A percentile compares a stretch with the other conserved stretches of the same genome.
phyloP scores from a whole-genome alignment of 2,329 filamentous ascomycete genomes.

The Cordyceps cicadae region DNA sequence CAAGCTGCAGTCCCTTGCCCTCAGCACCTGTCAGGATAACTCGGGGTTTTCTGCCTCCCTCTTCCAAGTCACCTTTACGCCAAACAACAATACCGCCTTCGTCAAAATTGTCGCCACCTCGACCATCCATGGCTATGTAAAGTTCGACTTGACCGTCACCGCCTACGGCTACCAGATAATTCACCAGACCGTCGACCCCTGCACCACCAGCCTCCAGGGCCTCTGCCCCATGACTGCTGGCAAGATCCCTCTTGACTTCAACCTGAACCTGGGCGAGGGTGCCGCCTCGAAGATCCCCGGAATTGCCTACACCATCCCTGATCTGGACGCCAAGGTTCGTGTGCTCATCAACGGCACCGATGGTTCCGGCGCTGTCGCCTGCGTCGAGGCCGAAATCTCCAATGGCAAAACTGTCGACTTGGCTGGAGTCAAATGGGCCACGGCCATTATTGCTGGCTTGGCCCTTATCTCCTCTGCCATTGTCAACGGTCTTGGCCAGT shows the following conservation, averaged over 20 bases:
- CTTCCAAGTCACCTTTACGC: conserved; percentile 77
- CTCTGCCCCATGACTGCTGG: conserved; percentile 89
- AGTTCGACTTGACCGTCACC: conserved; percentile 65
- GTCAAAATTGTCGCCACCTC: conserved; percentile 76
- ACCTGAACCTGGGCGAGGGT: conserved; percentile 48
- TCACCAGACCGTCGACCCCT: conserved; percentile 64
- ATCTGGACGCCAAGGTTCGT: conserved; percentile 78
- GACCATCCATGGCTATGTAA: conserved; percentile 71
- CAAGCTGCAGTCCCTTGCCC: conserved; percentile 71
- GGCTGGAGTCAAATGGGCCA: conserved; percentile 79
- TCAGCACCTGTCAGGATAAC: conserved; percentile 77
- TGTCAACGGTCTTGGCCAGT: conserved; percentile 83
- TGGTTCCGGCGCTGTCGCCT: conserved; percentile 60
- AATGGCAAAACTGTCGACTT: conserved; percentile 92
- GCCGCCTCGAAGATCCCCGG: conserved; percentile 62
- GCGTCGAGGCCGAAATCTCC: conserved; percentile 78
- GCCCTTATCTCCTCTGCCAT: conserved; percentile 79
- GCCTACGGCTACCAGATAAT: conserved; percentile 77
- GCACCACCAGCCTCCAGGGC: conserved; percentile 58
- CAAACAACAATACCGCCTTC: conserved; percentile 61
- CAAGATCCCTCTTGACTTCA: conserved; percentile 67
- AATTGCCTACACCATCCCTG: conserved; percentile 83
- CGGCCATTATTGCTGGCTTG: conserved; percentile 78
- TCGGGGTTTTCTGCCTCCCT: conserved; percentile 80
- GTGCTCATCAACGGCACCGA: conserved; percentile 70